Percentiles rank a stretch among this genome's conserved stretches.
These are phyloP conservation scores for Eruca vesicaria DNA, from an alignment of 441 rosid genomes.

Conservation along the genomic window DNA sequence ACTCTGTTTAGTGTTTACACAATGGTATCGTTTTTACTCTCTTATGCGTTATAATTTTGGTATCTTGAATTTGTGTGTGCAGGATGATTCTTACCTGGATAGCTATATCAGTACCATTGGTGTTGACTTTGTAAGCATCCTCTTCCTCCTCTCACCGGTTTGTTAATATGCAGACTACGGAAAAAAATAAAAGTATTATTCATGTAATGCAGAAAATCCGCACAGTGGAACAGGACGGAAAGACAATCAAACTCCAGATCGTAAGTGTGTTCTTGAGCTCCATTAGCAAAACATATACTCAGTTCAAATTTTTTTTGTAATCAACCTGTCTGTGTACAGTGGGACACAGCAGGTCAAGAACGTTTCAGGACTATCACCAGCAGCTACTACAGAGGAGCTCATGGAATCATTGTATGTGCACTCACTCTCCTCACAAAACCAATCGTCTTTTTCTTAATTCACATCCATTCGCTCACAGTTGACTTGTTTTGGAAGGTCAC, in stretches of 20 bases:
- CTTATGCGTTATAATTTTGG: background rate
- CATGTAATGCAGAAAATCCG: conserved; percentile 54
- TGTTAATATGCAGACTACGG: background rate
- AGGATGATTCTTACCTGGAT: conserved; percentile 66
- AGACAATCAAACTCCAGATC: conserved; percentile 52
- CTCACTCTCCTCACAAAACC: background rate
- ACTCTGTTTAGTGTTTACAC: background rate
- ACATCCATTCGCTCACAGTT: background rate
- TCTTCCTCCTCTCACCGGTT: background rate
- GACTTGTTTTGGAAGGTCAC: conserved; percentile 38
- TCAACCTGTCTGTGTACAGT: conserved; percentile 30
- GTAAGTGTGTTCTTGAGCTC: conserved; percentile 29
- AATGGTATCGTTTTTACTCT: background rate
- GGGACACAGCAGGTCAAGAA: conserved; percentile 60
- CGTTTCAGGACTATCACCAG: conserved; percentile 94
- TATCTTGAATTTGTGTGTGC: conserved; percentile 2
- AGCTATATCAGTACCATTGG: conserved; percentile 70
- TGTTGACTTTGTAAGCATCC: conserved; percentile 58
- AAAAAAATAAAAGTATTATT: background rate
- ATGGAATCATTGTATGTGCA: conserved; percentile 75
- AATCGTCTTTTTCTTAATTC: background rate
- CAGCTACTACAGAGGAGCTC: conserved; percentile 95
- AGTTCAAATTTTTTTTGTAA: background rate
- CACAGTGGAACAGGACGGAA: conserved; percentile 66
- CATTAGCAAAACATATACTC: background rate